Evolutionary conservation across 768 basidiomycete species (phyloP).

Genomic region (Amanita phalloides): DNA sequence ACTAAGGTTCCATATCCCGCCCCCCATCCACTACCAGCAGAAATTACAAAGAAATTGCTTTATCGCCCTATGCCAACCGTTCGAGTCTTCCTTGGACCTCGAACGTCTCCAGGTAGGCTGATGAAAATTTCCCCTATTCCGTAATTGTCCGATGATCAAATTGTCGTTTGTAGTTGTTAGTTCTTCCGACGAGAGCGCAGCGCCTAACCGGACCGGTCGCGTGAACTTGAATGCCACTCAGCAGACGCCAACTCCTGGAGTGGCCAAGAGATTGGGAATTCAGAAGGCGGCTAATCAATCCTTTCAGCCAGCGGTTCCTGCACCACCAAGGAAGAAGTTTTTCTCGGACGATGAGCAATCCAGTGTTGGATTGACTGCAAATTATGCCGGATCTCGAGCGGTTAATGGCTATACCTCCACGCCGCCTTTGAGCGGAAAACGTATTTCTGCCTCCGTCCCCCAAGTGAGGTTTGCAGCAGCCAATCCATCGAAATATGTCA

Average conservation of each 20-base stretch:
- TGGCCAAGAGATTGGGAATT: not conserved
- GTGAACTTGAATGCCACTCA: not conserved
- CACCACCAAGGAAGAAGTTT: not conserved
- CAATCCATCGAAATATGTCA: not conserved
- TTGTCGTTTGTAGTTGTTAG: not conserved
- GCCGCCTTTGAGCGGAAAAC: no score
- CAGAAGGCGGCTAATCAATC: not conserved
- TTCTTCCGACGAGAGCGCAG: not conserved
- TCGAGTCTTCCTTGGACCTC: not conserved
- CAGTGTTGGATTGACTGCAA: not conserved
- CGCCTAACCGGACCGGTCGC: not conserved
- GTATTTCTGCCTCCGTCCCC: no score
- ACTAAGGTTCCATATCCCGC: not conserved
- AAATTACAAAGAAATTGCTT: not conserved
- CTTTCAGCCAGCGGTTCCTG: not conserved
- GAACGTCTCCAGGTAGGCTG: not conserved
- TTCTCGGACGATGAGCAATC: not conserved
- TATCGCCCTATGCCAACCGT: not conserved
- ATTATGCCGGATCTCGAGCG: not conserved
- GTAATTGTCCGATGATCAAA: not conserved
- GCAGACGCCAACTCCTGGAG: not conserved
- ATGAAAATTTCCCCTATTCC: not conserved
- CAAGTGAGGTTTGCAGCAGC: no score
- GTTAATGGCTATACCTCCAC: no score
- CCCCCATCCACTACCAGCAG: not conserved